Conservation (phyloP, 2,329 filamentous ascomycete species). For the Venturia pyrina region DNA sequence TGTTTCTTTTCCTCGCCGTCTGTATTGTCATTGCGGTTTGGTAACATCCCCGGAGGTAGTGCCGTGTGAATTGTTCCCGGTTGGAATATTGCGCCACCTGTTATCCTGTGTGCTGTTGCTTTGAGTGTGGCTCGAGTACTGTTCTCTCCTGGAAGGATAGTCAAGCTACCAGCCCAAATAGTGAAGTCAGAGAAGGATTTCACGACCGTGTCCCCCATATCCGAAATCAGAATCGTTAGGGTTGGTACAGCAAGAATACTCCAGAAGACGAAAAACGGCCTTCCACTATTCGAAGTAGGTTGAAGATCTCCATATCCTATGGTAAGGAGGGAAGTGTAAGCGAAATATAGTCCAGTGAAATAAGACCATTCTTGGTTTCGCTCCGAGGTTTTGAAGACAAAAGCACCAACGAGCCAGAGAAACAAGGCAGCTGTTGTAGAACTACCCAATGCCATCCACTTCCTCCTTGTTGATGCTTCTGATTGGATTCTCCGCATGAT, state of each 20-base stretch:
- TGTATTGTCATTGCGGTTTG: neutral
- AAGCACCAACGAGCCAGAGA: constrained; percentile 39
- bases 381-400: constrained; percentile 40
- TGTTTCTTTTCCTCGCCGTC: constrained; percentile 10
- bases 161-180: constrained; percentile 45
- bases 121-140: constrained; percentile 28
- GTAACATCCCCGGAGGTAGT: neutral
- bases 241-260: constrained; percentile 44
- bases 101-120: constrained; percentile 18
- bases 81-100: neutral
- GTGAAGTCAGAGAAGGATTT: constrained; percentile 45
- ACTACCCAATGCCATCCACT: constrained; percentile 31
- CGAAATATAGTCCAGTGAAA: constrained; percentile 43
- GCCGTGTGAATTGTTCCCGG: neutral
- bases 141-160: constrained; percentile 42
- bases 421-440: constrained; percentile 29
- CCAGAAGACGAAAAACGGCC: constrained; percentile 49
- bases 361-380: constrained; percentile 39
- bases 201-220: constrained; percentile 46
- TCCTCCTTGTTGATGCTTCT: constrained; percentile 24
- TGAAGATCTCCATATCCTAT: constrained; percentile 46
- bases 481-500: constrained; percentile 33
- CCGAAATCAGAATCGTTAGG: constrained; percentile 43
- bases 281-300: constrained; percentile 39
- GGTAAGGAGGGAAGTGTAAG: constrained; percentile 42